Conservation (phyloP, 306 rosid genomes). For the Gleditsia sinensis region DNA sequence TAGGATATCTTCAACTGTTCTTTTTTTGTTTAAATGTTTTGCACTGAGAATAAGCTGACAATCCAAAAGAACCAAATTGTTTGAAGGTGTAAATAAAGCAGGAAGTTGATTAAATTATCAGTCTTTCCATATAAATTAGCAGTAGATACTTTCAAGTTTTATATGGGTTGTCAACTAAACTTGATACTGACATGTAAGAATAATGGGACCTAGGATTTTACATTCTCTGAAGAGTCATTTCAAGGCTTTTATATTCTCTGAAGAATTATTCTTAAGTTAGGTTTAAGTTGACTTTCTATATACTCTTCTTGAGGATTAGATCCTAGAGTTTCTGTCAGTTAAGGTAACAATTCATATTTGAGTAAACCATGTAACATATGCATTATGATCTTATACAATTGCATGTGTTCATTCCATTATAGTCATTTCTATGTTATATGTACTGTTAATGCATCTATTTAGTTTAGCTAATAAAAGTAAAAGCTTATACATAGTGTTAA, state of each 20-base stretch:
- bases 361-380: constrained; percentile 6
- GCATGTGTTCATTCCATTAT: not conserved
- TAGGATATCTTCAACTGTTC: constrained; percentile 14
- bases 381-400: constrained; percentile 15
- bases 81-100: not conserved
- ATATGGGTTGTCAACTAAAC: not conserved
- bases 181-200: not conserved
- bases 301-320: constrained; percentile 6
- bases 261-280: not conserved
- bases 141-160: not conserved
- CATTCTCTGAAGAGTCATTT: not conserved
- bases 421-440: not conserved
- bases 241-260: constrained; percentile 13
- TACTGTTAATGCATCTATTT: constrained; percentile 18
- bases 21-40: not conserved
- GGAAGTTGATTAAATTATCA: not conserved
- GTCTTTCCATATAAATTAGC: not conserved
- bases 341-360: not conserved
- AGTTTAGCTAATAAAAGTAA: constrained; percentile 15
- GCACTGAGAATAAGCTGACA: not conserved
- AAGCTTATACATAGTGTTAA: not conserved
- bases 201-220: not conserved
- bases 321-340: not conserved
- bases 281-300: constrained; percentile 9
- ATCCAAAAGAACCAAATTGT: not conserved